phyloP scores from a whole-genome alignment of 192 early-diverging fungal genomes.

The Endogone sp. region DNA sequence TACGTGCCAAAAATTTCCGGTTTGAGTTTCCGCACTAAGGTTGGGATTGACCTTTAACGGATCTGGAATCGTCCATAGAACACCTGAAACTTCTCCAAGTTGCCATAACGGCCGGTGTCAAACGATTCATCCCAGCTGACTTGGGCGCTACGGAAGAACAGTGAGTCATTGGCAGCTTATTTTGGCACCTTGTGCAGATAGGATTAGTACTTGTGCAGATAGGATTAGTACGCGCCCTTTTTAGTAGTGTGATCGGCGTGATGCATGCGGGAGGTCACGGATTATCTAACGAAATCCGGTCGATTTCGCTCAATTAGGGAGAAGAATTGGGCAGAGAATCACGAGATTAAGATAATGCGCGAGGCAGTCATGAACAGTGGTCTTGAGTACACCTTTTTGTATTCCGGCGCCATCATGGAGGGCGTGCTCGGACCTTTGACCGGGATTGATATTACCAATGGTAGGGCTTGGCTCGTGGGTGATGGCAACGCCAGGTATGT shows the following conservation, averaged over 20 bases:
- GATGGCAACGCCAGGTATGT: neutral
- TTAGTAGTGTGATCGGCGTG: too few relatives aligned
- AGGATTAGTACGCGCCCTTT: too few relatives aligned
- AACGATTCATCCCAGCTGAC: conserved; percentile 13
- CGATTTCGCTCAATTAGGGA: neutral
- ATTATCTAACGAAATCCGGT: too few relatives aligned
- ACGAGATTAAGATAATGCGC: neutral
- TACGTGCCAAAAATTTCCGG: neutral
- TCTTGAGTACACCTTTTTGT: conserved; percentile 2
- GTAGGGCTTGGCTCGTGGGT: neutral
- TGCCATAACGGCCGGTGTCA: conserved; percentile 13
- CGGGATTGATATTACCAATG: neutral
- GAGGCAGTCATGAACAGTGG: conserved; percentile 7
- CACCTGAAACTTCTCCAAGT: conserved; percentile 1
- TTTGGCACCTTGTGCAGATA: too few relatives aligned
- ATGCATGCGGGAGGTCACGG: too few relatives aligned
- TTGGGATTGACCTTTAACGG: too few relatives aligned
- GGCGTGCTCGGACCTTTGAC: neutral
- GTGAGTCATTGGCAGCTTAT: too few relatives aligned
- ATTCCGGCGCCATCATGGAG: neutral
- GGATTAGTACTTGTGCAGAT: too few relatives aligned
- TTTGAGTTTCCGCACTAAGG: neutral
- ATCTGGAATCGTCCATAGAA: neutral
- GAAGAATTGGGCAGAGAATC: neutral
- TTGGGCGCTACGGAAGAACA: conserved; percentile 6